These are phyloP conservation scores for Colletotrichum horii DNA, from an alignment of 2,329 filamentous ascomycete genomes.

Conservation along the genomic window DNA sequence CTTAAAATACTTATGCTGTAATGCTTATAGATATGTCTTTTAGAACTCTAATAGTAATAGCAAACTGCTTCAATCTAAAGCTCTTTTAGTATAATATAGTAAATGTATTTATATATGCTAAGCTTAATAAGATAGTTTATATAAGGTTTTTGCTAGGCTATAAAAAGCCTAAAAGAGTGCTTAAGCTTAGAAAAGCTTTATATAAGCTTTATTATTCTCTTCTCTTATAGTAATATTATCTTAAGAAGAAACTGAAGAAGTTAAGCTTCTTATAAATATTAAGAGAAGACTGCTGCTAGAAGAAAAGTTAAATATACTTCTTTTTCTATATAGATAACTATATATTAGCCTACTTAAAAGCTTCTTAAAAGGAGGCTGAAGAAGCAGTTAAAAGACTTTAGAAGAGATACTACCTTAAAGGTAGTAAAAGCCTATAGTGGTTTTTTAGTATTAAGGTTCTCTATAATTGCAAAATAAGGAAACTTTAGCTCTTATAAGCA, in stretches of 20 bases:
- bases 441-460: neutral
- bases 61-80: neutral
- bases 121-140: neutral
- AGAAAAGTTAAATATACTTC: neutral
- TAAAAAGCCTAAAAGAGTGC: neutral
- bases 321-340: neutral
- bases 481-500: neutral
- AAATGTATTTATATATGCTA: neutral
- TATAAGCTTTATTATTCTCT: neutral
- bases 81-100: neutral
- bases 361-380: fast-evolving
- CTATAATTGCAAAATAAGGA: neutral
- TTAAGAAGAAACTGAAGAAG: neutral
- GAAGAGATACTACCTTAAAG: neutral
- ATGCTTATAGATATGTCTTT: neutral
- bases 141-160: neutral
- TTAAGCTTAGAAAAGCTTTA: neutral
- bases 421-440: neutral
- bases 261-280: neutral
- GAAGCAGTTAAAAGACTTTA: neutral
- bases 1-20: neutral
- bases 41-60: neutral
- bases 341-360: neutral
- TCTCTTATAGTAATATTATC: neutral
- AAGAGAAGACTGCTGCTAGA: neutral